Evolutionary conservation across 1,284 basidiomycete genomes (phyloP), one percentile per base, ranked within the genome.

Genomic region (Lentinus polychrous): DNA sequence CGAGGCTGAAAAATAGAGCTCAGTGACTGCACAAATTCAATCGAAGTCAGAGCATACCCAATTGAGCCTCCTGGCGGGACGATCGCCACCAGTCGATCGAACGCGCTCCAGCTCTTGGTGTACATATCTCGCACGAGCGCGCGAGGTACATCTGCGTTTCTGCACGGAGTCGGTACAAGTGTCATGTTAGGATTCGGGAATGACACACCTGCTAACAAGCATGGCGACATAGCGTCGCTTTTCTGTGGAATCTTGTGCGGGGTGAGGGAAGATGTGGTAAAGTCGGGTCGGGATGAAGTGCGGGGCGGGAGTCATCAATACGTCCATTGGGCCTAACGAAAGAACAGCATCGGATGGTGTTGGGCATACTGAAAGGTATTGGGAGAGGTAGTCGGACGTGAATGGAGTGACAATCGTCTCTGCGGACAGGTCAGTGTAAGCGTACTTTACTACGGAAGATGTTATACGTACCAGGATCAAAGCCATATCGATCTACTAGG

Each of bases 41-140:
- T n/a, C 22, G 36, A 37, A 43, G 38, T n/a, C n/a, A 49, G 27
- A 31, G 61, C 80, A 32, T 63, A 88, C 87, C 88, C 89, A 48
- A 91, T 91, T 0, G 85, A 87, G 2, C 89, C 89, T 14, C 89
- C 89, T 1, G 88, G 88, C 12, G 89, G 86, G 0, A 91, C 87
- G 54, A 91, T 89, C 1, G 86, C 86, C 3, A 88, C 81, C 3
- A 92, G 73, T 15, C 89, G 78, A 61, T 89, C 85, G 57, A 91
- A 91, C 3, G 87, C 87, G 59, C 83, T 86, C 89, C 89, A 92
- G 49, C 84, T 88, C 66, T 91, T 91, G 37, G 86, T 90, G 62
- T 92, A 91, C 83, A 91, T 85, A 58, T 91, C 88, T 49, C 88
- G 79, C 20, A 89, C 85, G 23, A 91, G 75, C 1, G 86, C 83